Percentiles rank a stretch among this genome's conserved stretches.
Evolutionary conservation across 148 eudicot genomes (phyloP).

Genomic region (Vaccinium myrtillus): DNA sequence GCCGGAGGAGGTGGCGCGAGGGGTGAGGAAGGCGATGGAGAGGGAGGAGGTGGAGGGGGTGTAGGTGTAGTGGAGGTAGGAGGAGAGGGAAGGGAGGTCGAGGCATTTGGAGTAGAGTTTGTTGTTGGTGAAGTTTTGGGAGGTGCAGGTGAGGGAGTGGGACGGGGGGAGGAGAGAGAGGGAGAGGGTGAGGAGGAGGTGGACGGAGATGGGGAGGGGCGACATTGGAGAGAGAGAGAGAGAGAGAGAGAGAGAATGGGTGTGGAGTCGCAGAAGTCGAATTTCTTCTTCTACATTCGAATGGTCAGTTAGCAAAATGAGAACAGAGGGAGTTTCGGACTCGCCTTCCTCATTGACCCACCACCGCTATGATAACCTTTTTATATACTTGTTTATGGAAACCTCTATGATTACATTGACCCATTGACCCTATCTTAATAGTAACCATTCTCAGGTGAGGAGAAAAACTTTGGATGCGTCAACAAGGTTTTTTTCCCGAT

Average conservation of each 20-base stretch:
- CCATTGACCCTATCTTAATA: too few relatives aligned
- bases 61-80: slow-evolving; percentile 69
- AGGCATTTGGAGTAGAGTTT: slow-evolving; percentile 42
- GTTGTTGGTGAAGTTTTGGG: slow-evolving; percentile 44
- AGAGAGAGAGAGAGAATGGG: neutral
- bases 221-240: slow-evolving; percentile 26
- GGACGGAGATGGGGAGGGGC: neutral
- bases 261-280: neutral
- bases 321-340: too few relatives aligned
- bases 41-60: slow-evolving; percentile 39
- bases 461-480: too few relatives aligned
- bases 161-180: slow-evolving; percentile 27
- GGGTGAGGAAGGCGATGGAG: slow-evolving; percentile 58
- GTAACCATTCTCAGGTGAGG: too few relatives aligned
- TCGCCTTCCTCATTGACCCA: too few relatives aligned
- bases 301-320: too few relatives aligned
- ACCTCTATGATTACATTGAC: too few relatives aligned
- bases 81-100: slow-evolving; percentile 38
- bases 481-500: too few relatives aligned
- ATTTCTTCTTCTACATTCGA: too few relatives aligned
- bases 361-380: too few relatives aligned
- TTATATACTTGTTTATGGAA: too few relatives aligned
- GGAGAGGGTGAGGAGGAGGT: slow-evolving; percentile 5
- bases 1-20: slow-evolving; percentile 43
- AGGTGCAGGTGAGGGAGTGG: slow-evolving; percentile 46